Evolutionary conservation across 495 filamentous ascomycete genomes (phyloP).

Genomic region (Sporormia fimetaria): DNA sequence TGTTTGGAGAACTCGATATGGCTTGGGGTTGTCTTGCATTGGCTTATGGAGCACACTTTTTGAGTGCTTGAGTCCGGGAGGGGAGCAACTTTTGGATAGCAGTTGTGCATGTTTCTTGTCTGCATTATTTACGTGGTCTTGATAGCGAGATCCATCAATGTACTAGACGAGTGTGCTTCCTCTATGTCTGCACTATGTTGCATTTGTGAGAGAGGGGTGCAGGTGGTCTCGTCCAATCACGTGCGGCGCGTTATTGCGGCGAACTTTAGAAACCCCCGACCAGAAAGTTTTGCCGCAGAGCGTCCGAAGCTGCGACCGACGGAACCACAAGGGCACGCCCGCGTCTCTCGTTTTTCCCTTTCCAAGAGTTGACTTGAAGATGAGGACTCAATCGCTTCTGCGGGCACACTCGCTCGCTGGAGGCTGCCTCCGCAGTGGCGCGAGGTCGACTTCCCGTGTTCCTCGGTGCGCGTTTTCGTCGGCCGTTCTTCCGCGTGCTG

Average conservation of each 20-base stretch:
- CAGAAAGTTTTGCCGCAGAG: slow-evolving; percentile 11
- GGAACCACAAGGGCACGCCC: slow-evolving; percentile 6
- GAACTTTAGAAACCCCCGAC: slow-evolving; percentile 9
- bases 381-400: slow-evolving; percentile 22
- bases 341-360: slow-evolving; percentile 2
- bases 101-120: too few species aligned
- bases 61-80: too few species aligned
- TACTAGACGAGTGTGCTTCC: too few species aligned
- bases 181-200: too few species aligned
- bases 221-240: not conserved
- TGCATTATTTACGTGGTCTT: too few species aligned
- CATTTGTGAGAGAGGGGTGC: too few species aligned
- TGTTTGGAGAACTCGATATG: slow-evolving; percentile 4
- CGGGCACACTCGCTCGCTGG: slow-evolving; percentile 14
- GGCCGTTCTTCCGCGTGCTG: slow-evolving; percentile 5
- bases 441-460: slow-evolving; percentile 5
- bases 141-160: too few species aligned
- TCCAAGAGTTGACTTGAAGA: slow-evolving; percentile 2
- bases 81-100: not conserved
- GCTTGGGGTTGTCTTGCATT: slow-evolving; percentile 4
- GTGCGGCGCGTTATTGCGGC: slow-evolving; percentile 4
- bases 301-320: not conserved
- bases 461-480: slow-evolving; percentile 12
- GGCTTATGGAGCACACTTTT: not conserved
- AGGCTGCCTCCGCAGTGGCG: slow-evolving; percentile 9